Evolutionary conservation across 768 basidiomycete genomes (phyloP), one percentile per base, ranked within the genome.

Genomic region (Pluteus cervinus): DNA sequence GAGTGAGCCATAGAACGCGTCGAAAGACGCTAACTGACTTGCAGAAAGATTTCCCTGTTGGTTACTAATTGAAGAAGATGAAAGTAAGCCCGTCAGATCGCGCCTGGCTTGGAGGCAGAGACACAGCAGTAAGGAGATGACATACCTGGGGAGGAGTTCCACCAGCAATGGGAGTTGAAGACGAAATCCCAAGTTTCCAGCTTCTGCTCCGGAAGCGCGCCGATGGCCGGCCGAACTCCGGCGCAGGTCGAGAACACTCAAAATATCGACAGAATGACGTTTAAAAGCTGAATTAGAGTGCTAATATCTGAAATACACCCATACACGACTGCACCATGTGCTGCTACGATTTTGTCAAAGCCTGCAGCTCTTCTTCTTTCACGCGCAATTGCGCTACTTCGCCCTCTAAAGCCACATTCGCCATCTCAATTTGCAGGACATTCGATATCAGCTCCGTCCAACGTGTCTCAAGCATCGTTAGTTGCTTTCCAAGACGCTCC

Each of bases 351-450:
- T n/a, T n/a, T n/a, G n/a, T n/a, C n/a, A n/a, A n/a, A n/a, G n/a
- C n/a, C n/a, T n/a, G n/a, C 33, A 87, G 65, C 50, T 86, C 83
- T 3, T 66, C 73, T 56, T 83, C 82, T 43, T 60, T 70, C 42
- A 62, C 63, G 48, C 71, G 68, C 36, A 88, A 59, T 25, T 69
- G 61, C 31, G 71, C 75, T 33, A 96, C 69, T 52, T 96, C 90
- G 4, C 68, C 79, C 48, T 92, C 90, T 57, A 96, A 58, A 18
- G 90, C 89, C 28, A 81, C 73, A 55, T 91, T 93, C 12, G 92
- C 94, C 79, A 98, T 81, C 69, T 96, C 93, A 46, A 96, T 85
- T 61, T 97, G 93, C 41, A 97, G 63, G 30, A 93, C 85, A 51
- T 63, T 84, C 37, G 89, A 91, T 39, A 98, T 81, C 32, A 97